phyloP scores from a whole-genome alignment of 2,329 filamentous ascomycete genomes.

The Graphilbum sp. region DNA sequence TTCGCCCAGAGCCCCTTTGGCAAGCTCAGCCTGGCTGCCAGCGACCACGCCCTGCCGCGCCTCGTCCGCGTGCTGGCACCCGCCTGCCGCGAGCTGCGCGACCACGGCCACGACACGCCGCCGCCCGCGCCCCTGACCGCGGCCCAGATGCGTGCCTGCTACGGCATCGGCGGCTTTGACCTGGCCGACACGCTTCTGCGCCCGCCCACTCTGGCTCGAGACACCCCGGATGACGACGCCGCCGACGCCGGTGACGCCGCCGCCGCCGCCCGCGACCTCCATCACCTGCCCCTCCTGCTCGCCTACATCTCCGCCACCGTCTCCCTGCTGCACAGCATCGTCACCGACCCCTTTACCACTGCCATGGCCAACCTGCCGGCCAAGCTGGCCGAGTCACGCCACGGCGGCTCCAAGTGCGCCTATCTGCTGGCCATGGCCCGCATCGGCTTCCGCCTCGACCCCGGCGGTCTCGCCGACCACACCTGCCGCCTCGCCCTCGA shows the following conservation, averaged over 20 bases:
- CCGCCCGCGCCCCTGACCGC: neutral
- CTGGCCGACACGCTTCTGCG: constrained; percentile 1
- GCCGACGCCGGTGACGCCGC: neutral
- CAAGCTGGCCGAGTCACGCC: constrained; percentile 53
- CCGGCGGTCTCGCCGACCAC: constrained; percentile 27
- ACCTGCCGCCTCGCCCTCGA: constrained; percentile 70
- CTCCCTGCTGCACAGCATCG: constrained; percentile 32
- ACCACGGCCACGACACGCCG: neutral
- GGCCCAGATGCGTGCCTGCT: constrained; percentile 1
- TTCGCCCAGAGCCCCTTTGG: constrained; percentile 50
- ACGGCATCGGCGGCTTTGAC: constrained; percentile 8
- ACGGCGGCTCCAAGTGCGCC: constrained; percentile 56
- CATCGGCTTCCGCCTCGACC: constrained; percentile 62
- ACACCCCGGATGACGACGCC: neutral
- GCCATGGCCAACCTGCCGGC: constrained; percentile 43
- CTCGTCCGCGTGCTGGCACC: constrained; percentile 30
- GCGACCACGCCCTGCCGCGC: constrained; percentile 55
- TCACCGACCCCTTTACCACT: constrained; percentile 30
- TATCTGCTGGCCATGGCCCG: constrained; percentile 68
- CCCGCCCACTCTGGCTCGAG: neutral
- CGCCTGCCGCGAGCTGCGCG: constrained; percentile 7
- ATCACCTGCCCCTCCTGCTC: constrained; percentile 16
- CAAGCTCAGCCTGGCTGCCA: constrained; percentile 46
- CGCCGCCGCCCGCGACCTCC: no score
- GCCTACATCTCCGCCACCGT: constrained; percentile 31